phyloP scores from a whole-genome alignment of 805 yeast species.

The Candida argentea region DNA sequence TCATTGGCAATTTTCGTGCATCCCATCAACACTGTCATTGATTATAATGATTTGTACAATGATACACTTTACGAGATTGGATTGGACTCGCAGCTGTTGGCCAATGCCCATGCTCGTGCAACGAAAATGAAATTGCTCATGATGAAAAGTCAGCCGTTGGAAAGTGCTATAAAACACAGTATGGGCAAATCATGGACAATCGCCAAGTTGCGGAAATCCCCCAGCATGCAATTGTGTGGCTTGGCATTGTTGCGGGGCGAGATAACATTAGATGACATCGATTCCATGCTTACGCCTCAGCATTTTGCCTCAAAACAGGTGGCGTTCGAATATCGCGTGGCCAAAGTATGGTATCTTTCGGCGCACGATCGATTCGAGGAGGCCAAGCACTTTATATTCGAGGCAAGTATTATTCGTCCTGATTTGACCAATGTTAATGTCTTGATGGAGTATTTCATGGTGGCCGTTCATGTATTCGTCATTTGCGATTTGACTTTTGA shows the following conservation, averaged over 20 bases:
- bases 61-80: conserved; percentile 8
- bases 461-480: conserved; percentile 9
- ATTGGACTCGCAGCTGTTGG: conserved; percentile 1
- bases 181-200: background rate
- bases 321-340: background rate
- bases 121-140: conserved; percentile 8
- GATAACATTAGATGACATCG: conserved; percentile 6
- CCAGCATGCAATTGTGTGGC: conserved; percentile 1
- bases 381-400: background rate
- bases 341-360: background rate
- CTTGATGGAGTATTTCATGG: conserved; percentile 11
- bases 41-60: conserved; percentile 12
- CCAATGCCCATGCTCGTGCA: conserved; percentile 6
- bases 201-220: background rate
- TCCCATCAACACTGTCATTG: conserved; percentile 25
- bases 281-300: conserved; percentile 1
- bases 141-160: conserved; percentile 8
- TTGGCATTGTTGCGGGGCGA: conserved; percentile 5
- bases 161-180: background rate
- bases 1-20: conserved; percentile 33
- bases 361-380: background rate
- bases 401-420: background rate
- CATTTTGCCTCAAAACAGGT: conserved; percentile 3
- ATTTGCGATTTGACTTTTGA: conserved; percentile 4
- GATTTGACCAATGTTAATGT: background rate